Evolutionary conservation across 371 early-diverging fungal genomes (phyloP).

Genomic region (Mortierella sp.): DNA sequence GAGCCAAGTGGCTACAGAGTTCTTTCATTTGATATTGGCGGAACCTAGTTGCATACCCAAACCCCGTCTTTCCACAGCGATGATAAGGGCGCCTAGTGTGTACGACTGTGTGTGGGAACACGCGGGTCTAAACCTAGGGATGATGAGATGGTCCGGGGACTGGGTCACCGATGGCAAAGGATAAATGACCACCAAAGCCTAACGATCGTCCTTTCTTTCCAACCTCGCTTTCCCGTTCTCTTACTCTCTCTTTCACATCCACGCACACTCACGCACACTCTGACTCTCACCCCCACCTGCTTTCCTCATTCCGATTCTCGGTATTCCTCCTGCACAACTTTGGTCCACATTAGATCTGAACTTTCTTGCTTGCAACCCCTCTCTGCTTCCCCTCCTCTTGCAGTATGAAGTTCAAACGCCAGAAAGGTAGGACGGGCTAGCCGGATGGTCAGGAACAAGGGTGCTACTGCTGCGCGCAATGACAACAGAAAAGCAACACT

Average conservation of each 20-base stretch:
- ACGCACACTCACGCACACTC: too few species aligned
- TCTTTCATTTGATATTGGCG: too few species aligned
- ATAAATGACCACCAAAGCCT: too few species aligned
- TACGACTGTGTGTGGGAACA: too few species aligned
- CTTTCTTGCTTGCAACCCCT: not conserved
- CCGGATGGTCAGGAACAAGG: not conserved
- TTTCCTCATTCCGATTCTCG: not conserved
- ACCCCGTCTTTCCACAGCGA: too few species aligned
- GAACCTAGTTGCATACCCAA: too few species aligned
- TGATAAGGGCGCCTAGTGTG: too few species aligned
- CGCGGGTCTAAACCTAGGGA: not conserved
- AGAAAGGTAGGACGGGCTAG: conserved; percentile 21
- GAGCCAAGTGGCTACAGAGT: too few species aligned
- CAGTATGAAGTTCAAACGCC: conserved; percentile 37
- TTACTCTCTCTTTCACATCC: not conserved
- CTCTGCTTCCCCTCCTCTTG: not conserved
- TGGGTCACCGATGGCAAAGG: not conserved
- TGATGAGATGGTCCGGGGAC: not conserved
- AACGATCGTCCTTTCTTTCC: not conserved
- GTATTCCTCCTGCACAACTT: not conserved
- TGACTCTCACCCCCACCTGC: not conserved
- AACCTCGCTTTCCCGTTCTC: not conserved
- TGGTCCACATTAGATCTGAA: not conserved
- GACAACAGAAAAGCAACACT: not conserved
- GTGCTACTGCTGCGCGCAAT: not conserved